A percentile compares a stretch with the other conserved stretches of the same genome.
phyloP scores from a whole-genome alignment of 768 basidiomycete genomes.

The Neoboletus brunneissimus region DNA sequence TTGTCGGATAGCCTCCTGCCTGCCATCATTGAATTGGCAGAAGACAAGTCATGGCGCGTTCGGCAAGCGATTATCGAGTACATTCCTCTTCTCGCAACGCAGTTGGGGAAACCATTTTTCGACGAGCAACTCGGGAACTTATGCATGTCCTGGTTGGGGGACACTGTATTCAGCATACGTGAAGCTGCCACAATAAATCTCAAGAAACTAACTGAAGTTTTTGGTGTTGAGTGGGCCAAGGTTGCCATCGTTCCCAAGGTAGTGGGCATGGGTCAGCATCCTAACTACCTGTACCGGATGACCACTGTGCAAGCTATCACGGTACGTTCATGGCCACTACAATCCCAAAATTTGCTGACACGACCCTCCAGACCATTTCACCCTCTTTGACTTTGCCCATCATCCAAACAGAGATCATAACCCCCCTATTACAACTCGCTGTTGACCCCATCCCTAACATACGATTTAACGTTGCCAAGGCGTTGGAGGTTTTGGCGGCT shows the following conservation, averaged over 20 bases:
- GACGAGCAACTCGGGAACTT: slow-evolving; percentile 95
- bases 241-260: slow-evolving; percentile 94
- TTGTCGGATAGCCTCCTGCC: slow-evolving; percentile 93
- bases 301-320: slow-evolving; percentile 98
- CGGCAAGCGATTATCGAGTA: slow-evolving; percentile 99
- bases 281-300: slow-evolving; percentile 97
- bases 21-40: slow-evolving; percentile 95
- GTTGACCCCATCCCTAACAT: slow-evolving; percentile 97
- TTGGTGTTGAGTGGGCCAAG: slow-evolving; percentile 97
- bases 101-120: slow-evolving; percentile 94
- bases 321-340: slow-evolving; percentile 44
- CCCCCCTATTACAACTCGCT: slow-evolving; percentile 77
- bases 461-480: slow-evolving; percentile 97
- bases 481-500: slow-evolving; percentile 81
- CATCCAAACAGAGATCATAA: slow-evolving; percentile 79
- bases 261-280: slow-evolving; percentile 94
- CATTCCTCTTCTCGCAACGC: slow-evolving; percentile 97
- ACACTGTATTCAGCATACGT: slow-evolving; percentile 96
- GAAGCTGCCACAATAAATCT: slow-evolving; percentile 98
- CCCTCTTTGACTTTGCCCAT: slow-evolving; percentile 85
- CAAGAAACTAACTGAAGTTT: slow-evolving; percentile 96
- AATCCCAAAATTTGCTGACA: slow-evolving; percentile 3
- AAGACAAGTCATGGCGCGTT: slow-evolving; percentile 99
- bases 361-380: slow-evolving; percentile 76
- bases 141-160: slow-evolving; percentile 99